Evolutionary conservation across 1,284 basidiomycete genomes (phyloP).

Genomic region (Hortiboletus rubellus): DNA sequence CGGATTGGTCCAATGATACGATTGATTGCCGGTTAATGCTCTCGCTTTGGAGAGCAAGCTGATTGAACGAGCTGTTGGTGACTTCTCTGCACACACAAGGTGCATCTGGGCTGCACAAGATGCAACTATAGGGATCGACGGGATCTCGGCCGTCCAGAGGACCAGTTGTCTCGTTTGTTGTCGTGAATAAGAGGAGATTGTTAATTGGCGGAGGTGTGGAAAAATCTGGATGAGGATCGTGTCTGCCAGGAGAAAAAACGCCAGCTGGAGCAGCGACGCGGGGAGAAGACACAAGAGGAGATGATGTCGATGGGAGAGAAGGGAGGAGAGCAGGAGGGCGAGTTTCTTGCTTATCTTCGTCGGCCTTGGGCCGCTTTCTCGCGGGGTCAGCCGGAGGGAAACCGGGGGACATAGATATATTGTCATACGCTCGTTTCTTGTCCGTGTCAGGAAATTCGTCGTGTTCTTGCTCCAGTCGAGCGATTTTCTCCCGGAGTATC

Average conservation of each 20-base stretch:
- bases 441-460: constrained; percentile 39
- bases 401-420: constrained; percentile 38
- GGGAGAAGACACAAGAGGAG: constrained; percentile 20
- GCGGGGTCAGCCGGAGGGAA: constrained; percentile 21
- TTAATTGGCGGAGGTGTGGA: constrained; percentile 27
- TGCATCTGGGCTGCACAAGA: constrained; percentile 69
- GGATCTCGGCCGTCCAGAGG: constrained; percentile 33
- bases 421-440: constrained; percentile 58
- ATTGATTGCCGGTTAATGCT: constrained; percentile 25
- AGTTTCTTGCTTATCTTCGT: constrained; percentile 35
- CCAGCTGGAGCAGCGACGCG: constrained; percentile 6
- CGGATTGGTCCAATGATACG: constrained; percentile 24
- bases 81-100: constrained; percentile 75
- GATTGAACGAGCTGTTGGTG: constrained; percentile 9
- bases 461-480: constrained; percentile 49
- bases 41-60: constrained; percentile 15
- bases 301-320: constrained; percentile 20
- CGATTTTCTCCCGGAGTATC: constrained; percentile 59
- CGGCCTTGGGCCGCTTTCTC: constrained; percentile 46
- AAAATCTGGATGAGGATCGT: constrained; percentile 19
- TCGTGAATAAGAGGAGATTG: constrained; percentile 38
- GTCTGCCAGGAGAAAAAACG: constrained; percentile 8
- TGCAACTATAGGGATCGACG: constrained; percentile 47
- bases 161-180: constrained; percentile 10
- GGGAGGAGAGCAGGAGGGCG: constrained; percentile 32